Percentiles rank a stretch among this genome's conserved stretches.
phyloP scores from a whole-genome alignment of 495 filamentous ascomycete species.

The Astrothelium macrocarpum region DNA sequence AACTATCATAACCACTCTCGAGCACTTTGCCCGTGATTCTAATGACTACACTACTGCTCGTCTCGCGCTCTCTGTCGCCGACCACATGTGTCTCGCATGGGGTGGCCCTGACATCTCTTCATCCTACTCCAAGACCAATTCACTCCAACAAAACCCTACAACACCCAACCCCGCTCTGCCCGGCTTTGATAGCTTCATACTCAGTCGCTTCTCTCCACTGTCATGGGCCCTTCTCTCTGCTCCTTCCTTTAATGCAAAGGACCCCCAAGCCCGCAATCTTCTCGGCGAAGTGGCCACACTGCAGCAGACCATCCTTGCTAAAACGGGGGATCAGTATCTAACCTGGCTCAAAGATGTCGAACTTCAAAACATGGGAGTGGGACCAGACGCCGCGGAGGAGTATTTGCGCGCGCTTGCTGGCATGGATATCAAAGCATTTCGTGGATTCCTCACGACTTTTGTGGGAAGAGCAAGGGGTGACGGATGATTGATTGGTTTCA shows the following conservation, averaged over 20 bases:
- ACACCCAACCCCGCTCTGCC: slow-evolving; percentile 48
- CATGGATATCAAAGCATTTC: slow-evolving; percentile 26
- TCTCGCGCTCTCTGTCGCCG: slow-evolving; percentile 70
- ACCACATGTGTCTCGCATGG: slow-evolving; percentile 71
- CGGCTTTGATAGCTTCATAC: slow-evolving; percentile 88
- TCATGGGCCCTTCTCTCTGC: slow-evolving; percentile 78
- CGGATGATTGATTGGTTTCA: background rate
- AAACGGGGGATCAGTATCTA: slow-evolving; percentile 60
- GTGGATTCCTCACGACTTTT: slow-evolving; percentile 29
- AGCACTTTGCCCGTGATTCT: slow-evolving; percentile 70
- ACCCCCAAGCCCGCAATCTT: slow-evolving; percentile 76
- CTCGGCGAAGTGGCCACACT: slow-evolving; percentile 73
- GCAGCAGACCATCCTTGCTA: slow-evolving; percentile 78
- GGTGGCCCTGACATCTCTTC: slow-evolving; percentile 64
- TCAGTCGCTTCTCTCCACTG: slow-evolving; percentile 74
- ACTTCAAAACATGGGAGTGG: slow-evolving; percentile 39
- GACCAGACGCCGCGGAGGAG: slow-evolving; percentile 9
- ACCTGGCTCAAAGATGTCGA: slow-evolving; percentile 51
- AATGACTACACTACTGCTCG: slow-evolving; percentile 69
- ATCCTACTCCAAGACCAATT: slow-evolving; percentile 31
- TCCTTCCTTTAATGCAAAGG: slow-evolving; percentile 65
- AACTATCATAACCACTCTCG: slow-evolving; percentile 69
- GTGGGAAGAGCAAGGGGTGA: slow-evolving; percentile 11
- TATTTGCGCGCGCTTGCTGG: slow-evolving; percentile 21
- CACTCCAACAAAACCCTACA: slow-evolving; percentile 29